phyloP scores from a whole-genome alignment of 306 rosid genomes.

The Pachyrhizus erosus region DNA sequence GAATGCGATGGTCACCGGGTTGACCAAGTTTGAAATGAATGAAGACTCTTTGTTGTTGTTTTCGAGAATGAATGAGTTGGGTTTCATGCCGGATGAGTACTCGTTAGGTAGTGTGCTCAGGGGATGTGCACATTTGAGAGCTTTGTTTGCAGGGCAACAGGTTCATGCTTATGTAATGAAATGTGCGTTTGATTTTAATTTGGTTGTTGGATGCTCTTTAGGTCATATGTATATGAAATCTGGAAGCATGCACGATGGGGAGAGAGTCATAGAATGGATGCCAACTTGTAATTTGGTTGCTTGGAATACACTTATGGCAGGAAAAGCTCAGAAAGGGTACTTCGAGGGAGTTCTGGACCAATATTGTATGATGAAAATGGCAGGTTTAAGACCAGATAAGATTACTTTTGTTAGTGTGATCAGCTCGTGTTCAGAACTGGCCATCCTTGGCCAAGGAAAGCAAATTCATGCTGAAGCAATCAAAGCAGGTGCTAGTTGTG shows the following conservation, averaged over 20 bases:
- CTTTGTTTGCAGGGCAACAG: slow-evolving; percentile 62
- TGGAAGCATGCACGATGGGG: slow-evolving; percentile 76
- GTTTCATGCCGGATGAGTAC: slow-evolving; percentile 78
- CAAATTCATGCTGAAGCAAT: slow-evolving; percentile 86
- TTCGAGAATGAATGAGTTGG: slow-evolving; percentile 64
- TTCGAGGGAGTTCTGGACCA: slow-evolving; percentile 69
- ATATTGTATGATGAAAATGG: slow-evolving; percentile 73
- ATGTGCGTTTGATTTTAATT: slow-evolving; percentile 75
- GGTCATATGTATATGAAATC: slow-evolving; percentile 96
- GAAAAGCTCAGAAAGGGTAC: slow-evolving; percentile 77
- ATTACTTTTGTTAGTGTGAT: slow-evolving; percentile 79
- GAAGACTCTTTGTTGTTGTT: slow-evolving; percentile 66
- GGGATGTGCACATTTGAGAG: slow-evolving; percentile 84
- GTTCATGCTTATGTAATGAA: slow-evolving; percentile 77
- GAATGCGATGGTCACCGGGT: slow-evolving; percentile 84
- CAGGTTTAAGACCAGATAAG: slow-evolving; percentile 78
- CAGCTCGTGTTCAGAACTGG: slow-evolving; percentile 77
- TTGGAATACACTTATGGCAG: slow-evolving; percentile 95
- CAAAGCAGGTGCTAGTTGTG: slow-evolving; percentile 74
- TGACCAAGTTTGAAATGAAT: slow-evolving; percentile 70
- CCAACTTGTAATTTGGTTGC: slow-evolving; percentile 76
- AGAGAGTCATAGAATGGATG: slow-evolving; percentile 67
- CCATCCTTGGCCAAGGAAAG: slow-evolving; percentile 87
- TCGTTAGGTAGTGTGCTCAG: slow-evolving; percentile 83
- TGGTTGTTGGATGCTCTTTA: slow-evolving; percentile 83